These are phyloP conservation scores for Floccularia luteovirens DNA, from an alignment of 768 basidiomycete species.

Conservation along the genomic window DNA sequence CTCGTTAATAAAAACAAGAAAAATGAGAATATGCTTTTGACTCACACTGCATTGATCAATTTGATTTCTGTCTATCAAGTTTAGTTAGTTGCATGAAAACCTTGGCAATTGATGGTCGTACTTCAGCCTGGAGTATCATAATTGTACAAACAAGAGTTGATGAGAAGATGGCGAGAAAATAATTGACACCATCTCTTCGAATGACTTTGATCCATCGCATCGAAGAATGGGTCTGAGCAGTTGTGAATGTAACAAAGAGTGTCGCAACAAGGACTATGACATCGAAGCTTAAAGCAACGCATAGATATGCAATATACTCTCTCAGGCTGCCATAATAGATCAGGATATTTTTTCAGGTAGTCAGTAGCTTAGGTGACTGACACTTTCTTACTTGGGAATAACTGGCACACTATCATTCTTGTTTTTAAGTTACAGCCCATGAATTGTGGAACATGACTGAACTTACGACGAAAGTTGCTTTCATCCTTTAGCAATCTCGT, in stretches of 20 bases:
- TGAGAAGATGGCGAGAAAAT: slow-evolving; percentile 14
- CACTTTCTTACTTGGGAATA: neutral
- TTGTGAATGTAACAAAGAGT: slow-evolving; percentile 7
- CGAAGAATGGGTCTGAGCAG: slow-evolving; percentile 7
- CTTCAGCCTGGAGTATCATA: neutral
- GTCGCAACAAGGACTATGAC: slow-evolving; percentile 10
- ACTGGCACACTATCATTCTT: neutral
- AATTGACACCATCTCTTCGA: slow-evolving; percentile 11
- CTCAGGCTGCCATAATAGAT: neutral
- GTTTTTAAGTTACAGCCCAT: no score
- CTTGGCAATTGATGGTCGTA: neutral
- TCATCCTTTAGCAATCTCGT: no score
- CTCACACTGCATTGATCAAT: slow-evolving; percentile 2
- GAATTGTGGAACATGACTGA: no score
- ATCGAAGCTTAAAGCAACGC: slow-evolving; percentile 11
- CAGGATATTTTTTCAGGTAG: neutral
- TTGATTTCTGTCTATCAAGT: neutral
- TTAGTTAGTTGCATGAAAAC: neutral
- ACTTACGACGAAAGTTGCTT: no score
- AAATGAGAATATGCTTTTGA: neutral
- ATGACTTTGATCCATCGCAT: slow-evolving; percentile 10
- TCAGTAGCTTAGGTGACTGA: no score
- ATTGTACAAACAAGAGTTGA: slow-evolving; percentile 12
- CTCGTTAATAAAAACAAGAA: neutral
- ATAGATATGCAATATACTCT: slow-evolving; percentile 7